A percentile compares a stretch with the other conserved stretches of the same genome.
Conservation (phyloP, 2,329 filamentous ascomycete genomes). For the Aspergillus ruber region DNA sequence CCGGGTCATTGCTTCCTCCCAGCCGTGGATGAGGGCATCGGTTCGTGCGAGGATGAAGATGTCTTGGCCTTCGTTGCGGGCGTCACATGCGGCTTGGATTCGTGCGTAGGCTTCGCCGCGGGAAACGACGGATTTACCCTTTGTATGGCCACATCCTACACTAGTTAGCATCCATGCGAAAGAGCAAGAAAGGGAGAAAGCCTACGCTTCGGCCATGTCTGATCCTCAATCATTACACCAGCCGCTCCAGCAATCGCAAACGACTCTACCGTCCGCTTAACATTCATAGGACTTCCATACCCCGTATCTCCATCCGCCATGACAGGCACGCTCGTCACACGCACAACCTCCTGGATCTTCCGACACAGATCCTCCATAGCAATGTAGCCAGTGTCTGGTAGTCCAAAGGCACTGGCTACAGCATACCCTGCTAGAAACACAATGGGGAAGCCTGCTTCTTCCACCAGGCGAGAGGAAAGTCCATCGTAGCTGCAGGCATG, state of each 20-base stretch:
- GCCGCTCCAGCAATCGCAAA: conserved; percentile 38
- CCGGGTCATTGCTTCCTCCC: conserved; percentile 42
- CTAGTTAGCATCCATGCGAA: no score
- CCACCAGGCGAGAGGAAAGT: conserved; percentile 38
- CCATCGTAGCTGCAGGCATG: conserved; percentile 39
- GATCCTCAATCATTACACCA: conserved; percentile 41
- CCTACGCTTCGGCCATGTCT: conserved; percentile 36
- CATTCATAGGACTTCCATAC: conserved; percentile 45
- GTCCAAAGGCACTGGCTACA: conserved; percentile 35
- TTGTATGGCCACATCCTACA: conserved; percentile 39
- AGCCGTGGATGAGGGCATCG: conserved; percentile 34
- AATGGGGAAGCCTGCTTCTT: conserved; percentile 43
- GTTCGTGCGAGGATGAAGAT: conserved; percentile 35
- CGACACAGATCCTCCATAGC: conserved; percentile 26
- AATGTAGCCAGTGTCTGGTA: conserved; percentile 47
- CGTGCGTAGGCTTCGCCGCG: conserved; percentile 41
- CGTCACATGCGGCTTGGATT: conserved; percentile 43
- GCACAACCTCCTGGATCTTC: conserved; percentile 40
- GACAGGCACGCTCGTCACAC: conserved; percentile 36
- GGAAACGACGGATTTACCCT: conserved; percentile 41
- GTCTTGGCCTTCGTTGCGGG: conserved; percentile 37
- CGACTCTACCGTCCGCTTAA: conserved; percentile 39
- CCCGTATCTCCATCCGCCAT: conserved; percentile 45
- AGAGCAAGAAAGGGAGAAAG: not conserved
- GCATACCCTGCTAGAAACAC: conserved; percentile 39